Base-by-base conservation (phyloP, 192 early-diverging fungal species). In the Umbelopsis vinacea region DNA sequence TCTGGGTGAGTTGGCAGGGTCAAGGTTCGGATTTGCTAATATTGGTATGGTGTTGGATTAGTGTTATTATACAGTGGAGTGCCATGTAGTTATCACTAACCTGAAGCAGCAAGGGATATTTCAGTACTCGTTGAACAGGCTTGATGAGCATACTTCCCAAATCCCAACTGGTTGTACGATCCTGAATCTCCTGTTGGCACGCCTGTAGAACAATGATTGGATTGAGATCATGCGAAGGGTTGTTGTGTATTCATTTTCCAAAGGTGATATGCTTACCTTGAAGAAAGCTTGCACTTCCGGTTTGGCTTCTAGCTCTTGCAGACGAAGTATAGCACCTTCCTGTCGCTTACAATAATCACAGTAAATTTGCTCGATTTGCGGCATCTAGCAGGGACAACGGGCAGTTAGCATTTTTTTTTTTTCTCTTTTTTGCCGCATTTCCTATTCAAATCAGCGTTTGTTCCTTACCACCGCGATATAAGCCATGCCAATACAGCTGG, bases 71-170 rank as follows among this genome's bases (percentile, higher is more conserved):
- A 29, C 2, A 11, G 0, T 43, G 40, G 38, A 40, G 40, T 43
- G 40, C 40, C 40, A 43, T 12, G 5, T 43, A 29, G 29, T 43
- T 43, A 23, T 46, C 4, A 46, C 43, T 53, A 70, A 21, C 88
- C 69, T 90, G 89, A 40, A 98, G 81, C 63, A 98, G 80, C 3
- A 98, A 81, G 2, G 97, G 97, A 76, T 97, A 97, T 79, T 96
- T 96, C n/a, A 98, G 82, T n/a, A 98, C 93, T 38, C 97, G 87
- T 79, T 98, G 97, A 9, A 98, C 95, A 15, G 97, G 97, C 74
- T 98, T 98, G 79, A 98, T 95, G 7, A 98, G 81, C 74, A 98
- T 80, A 71, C 90, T 92, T 0, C 91, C 85, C 71, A 98, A 82
- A 80, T 98, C 97, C 97, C 97, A 98, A 67, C 93, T 92, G 29